A percentile compares a stretch with the other conserved stretches of the same genome.
Evolutionary conservation across 352 stramenopile genomes (phyloP).

Genomic region (Globisporangium ultimum): DNA sequence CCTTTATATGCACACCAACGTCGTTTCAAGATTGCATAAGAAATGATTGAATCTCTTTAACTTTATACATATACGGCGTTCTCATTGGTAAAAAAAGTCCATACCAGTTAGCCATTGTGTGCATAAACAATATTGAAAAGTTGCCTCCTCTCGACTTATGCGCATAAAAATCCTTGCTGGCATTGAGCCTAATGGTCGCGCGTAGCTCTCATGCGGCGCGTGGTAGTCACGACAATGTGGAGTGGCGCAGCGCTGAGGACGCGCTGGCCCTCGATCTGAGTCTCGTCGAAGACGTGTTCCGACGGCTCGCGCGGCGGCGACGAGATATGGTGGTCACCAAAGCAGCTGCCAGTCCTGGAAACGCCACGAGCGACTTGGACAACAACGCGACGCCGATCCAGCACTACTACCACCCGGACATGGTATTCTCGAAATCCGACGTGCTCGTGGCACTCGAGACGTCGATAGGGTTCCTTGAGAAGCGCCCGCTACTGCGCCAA

Average conservation of each 20-base stretch:
- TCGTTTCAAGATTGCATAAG: too few species aligned
- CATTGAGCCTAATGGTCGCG: too few species aligned
- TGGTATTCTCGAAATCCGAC: conserved; percentile 57
- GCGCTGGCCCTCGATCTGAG: conserved; percentile 45
- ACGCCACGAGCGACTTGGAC: neutral
- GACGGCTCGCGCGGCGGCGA: conserved; percentile 22
- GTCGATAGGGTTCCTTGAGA: conserved; percentile 34
- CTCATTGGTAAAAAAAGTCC: too few species aligned
- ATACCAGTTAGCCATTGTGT: too few species aligned
- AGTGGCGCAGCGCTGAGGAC: conserved; percentile 46
- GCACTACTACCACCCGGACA: conserved; percentile 25
- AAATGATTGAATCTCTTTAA: too few species aligned
- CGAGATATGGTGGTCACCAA: neutral
- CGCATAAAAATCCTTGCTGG: too few species aligned
- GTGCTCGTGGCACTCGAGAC: conserved; percentile 46
- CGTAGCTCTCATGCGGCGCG: conserved; percentile 13
- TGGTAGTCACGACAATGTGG: conserved; percentile 24
- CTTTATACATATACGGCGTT: too few species aligned
- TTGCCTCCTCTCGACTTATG: too few species aligned
- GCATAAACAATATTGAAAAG: too few species aligned
- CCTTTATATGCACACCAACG: too few species aligned
- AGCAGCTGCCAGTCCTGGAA: too few species aligned
- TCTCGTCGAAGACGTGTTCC: conserved; percentile 58
- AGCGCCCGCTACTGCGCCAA: conserved; percentile 51
- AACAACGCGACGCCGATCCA: conserved; percentile 17